A percentile compares a stretch with the other conserved stretches of the same genome.
These are phyloP conservation scores for Trichoderma sp. DNA, from an alignment of 2,329 filamentous ascomycete species.

Conservation along the genomic window DNA sequence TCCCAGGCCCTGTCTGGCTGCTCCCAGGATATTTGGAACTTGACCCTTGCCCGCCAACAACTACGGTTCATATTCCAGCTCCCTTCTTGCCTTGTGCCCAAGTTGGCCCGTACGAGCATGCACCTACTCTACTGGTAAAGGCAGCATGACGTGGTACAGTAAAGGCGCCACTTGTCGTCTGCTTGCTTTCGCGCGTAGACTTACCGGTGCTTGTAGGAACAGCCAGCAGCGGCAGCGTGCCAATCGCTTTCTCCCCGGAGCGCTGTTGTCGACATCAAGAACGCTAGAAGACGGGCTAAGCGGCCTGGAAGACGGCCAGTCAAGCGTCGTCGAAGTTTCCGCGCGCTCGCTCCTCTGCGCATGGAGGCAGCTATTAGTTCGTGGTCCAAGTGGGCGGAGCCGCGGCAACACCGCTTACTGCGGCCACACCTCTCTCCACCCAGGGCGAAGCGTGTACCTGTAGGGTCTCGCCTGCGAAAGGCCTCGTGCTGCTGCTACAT, in stretches of 20 bases:
- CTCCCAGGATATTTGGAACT: not conserved
- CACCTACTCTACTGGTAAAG: not conserved
- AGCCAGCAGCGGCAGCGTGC: slow-evolving; percentile 3
- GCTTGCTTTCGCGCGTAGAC: not conserved
- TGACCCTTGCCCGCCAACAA: not conserved
- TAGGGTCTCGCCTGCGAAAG: slow-evolving; percentile 8
- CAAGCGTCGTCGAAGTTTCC: slow-evolving; percentile 14
- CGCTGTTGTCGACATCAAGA: not conserved
- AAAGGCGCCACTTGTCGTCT: not conserved
- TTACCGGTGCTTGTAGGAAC: not conserved
- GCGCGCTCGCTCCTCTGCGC: slow-evolving; percentile 18
- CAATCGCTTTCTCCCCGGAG: not conserved
- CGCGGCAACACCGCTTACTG: slow-evolving; percentile 35
- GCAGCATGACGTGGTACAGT: not conserved
- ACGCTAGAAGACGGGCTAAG: slow-evolving; percentile 22
- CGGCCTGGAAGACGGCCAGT: slow-evolving; percentile 22
- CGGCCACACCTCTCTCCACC: slow-evolving; percentile 32
- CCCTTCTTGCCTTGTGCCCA: not conserved
- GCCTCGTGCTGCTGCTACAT: not conserved
- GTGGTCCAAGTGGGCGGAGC: slow-evolving; percentile 28
- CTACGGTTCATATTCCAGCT: not conserved
- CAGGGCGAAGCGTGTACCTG: slow-evolving; percentile 17
- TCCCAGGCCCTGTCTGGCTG: not conserved
- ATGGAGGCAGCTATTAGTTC: not conserved
- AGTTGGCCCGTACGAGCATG: not conserved